Percentiles rank a stretch among this genome's conserved stretches.
phyloP scores from a whole-genome alignment of 345 rosid genomes.

The Hirschfeldia incana region DNA sequence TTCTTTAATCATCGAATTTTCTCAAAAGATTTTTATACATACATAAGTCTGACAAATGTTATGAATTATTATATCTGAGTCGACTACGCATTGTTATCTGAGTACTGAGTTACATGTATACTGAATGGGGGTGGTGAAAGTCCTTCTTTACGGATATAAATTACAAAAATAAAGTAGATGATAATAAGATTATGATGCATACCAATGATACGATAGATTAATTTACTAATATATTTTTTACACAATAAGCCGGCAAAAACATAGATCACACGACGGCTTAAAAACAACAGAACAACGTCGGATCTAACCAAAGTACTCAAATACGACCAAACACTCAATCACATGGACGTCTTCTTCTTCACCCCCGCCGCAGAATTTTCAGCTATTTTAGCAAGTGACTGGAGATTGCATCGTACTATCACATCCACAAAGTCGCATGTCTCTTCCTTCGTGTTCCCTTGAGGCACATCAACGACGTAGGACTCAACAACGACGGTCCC shows the following conservation, averaged over 20 bases:
- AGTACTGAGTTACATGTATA: too few relatives aligned
- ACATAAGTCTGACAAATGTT: not conserved
- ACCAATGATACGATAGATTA: slow-evolving; percentile 13
- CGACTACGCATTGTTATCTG: not conserved
- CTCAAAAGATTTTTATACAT: not conserved
- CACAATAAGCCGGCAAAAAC: slow-evolving; percentile 34
- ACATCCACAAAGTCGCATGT: slow-evolving; percentile 73
- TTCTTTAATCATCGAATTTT: not conserved
- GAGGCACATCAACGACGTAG: slow-evolving; percentile 80
- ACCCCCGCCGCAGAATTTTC: slow-evolving; percentile 45
- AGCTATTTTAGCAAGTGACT: slow-evolving; percentile 70
- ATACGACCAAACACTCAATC: not conserved
- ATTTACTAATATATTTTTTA: slow-evolving; percentile 29
- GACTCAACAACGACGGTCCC: slow-evolving; percentile 84
- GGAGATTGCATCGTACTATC: slow-evolving; percentile 78
- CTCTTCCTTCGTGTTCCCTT: slow-evolving; percentile 79
- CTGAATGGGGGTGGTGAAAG: not conserved
- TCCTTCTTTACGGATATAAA: slow-evolving; percentile 9
- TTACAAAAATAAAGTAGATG: slow-evolving; percentile 7
- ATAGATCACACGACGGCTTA: slow-evolving; percentile 40
- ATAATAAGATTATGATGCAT: slow-evolving; percentile 31
- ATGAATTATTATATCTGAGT: not conserved
- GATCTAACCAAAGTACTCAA: slow-evolving; percentile 6
- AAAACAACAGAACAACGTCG: slow-evolving; percentile 30
- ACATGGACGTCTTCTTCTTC: slow-evolving; percentile 23